Base-by-base conservation (phyloP, 2,329 filamentous ascomycete species). In the Didymella arachidicola region DNA sequence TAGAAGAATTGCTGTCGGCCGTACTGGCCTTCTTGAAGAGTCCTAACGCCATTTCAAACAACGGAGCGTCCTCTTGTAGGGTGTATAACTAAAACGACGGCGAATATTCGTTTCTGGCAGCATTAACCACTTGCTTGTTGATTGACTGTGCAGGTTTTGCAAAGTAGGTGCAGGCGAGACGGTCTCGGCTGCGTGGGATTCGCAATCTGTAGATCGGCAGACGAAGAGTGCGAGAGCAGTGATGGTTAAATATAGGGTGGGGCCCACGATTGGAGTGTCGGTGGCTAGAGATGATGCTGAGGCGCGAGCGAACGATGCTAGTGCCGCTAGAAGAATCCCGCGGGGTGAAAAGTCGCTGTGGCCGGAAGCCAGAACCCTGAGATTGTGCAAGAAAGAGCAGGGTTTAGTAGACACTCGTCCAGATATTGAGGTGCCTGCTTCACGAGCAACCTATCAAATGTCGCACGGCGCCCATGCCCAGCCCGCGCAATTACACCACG, bases 41-140 rank as follows among this genome's bases (percentile, higher is more conserved):
- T 53, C 75, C 77, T 79, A 83, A 73, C 81, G 81, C 81, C 81
- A 83, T 83, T 83, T 83, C 57, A 83, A 64, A 43, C 74, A 79
- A 62, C 81, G 79, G 68, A 83, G 81, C 66, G 74, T 70, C 69
- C 72, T 76, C 62, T 77, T 75, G 60, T 78, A 71, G 47, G 77
- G 74, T 53, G 72, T 74, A 64, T 74, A 76, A 61, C 77, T 76
- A 57, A 78, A 76, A 62, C 71, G 75, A 64, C 68, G 68, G 63
- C 69, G 73, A 58, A 67, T 52, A 43, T 65, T 65, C 45, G 68
- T 63, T 64, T 68, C 69, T 53, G 65, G 66, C 56, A 75, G 73
- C 79, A 81, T 81, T 74, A 78, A 80, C 64, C 62, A 62, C 67
- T 63, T 34, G 50, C 32, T 41, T 50, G 27, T 36, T 38, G n/a